Base-by-base conservation (phyloP, 345 rosid species). In the Acer campestre region DNA sequence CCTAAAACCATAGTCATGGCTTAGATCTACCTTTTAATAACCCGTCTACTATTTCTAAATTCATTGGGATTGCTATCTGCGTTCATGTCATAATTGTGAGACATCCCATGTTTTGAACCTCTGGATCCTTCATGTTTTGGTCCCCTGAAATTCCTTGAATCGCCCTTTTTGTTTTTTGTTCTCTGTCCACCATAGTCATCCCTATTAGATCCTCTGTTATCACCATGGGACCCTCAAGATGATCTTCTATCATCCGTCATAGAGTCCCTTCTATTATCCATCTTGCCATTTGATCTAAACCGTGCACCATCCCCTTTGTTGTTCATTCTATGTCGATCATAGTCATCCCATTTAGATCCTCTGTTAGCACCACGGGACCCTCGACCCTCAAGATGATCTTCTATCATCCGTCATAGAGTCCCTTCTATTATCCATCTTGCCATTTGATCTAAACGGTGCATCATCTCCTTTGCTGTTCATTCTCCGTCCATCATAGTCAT, bases 31-130 rank as follows among this genome's bases (percentile, higher is more conserved):
- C 94, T 85, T 76, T 86, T 90, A 61, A 87, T 90, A 55, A 91
- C 88, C 7, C 90, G 84, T 48, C 92, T 83, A 35, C 85, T 84
- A 72, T 89, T 91, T 62, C 74, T 84, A 72, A 86, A 84, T 67
- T 85, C 92, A 29, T 85, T 77, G 27, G 73, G 46, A 74, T 61
- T 77, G 4, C 12, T 20, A 12, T 80, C 84, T n/a, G n/a, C n/a
- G 40, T 70, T 80, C 62, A 17, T 53, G 23, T 79, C 35, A 44
- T 75, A 49, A 67, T 70, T 81, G 18, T 6, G 23, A 6, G 86
- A 78, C 48, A 75, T 79, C 71, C 75, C 82, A 55, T 13, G 77
- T 61, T 13, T 71, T 22, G 16, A 42, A 51, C 55, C 70, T 68
- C 72, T 53, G 35, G 71, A 76, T 63, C 74, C 81, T 58, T 59